A percentile compares a stretch with the other conserved stretches of the same genome.
phyloP scores from a whole-genome alignment of 148 eudicot species.

The Vaccinium myrtillus region DNA sequence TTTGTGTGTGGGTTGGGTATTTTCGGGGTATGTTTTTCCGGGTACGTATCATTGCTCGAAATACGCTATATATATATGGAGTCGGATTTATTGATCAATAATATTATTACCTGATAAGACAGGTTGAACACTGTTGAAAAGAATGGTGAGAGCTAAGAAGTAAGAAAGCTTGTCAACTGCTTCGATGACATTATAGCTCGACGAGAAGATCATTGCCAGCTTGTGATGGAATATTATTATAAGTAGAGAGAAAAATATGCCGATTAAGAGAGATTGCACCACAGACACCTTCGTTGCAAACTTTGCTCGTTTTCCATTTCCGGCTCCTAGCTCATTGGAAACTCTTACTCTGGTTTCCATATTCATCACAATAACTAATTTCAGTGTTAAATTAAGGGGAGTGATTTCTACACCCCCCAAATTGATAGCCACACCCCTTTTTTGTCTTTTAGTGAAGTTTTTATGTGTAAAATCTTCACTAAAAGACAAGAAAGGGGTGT shows the following conservation, averaged over 20 bases:
- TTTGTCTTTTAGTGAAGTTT: no score
- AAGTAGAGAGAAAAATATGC: slow-evolving; percentile 13
- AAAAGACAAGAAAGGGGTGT: no score
- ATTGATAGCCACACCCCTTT: no score
- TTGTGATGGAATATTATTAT: slow-evolving; percentile 23
- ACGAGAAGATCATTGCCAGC: slow-evolving; percentile 31
- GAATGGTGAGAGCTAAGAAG: slow-evolving; percentile 26
- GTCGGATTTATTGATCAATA: no score
- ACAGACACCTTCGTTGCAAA: slow-evolving; percentile 26
- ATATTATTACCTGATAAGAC: slow-evolving; percentile 29
- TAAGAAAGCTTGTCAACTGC: slow-evolving; percentile 23
- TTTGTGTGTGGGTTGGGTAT: no score
- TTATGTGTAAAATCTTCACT: no score
- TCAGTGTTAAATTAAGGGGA: no score
- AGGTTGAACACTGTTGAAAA: slow-evolving; percentile 31
- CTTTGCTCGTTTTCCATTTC: slow-evolving; percentile 28
- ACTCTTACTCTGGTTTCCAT: slow-evolving; percentile 28
- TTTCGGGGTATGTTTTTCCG: no score
- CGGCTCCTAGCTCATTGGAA: slow-evolving; percentile 41
- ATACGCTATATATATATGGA: background rate
- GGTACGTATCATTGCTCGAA: no score
- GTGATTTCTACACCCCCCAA: no score
- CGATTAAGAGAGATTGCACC: slow-evolving; percentile 18
- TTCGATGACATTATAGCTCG: slow-evolving; percentile 19
- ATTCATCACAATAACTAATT: no score